These are phyloP conservation scores for Cystobasidiaceae sp. DNA, from an alignment of 1,284 basidiomycete genomes.

Conservation along the genomic window DNA sequence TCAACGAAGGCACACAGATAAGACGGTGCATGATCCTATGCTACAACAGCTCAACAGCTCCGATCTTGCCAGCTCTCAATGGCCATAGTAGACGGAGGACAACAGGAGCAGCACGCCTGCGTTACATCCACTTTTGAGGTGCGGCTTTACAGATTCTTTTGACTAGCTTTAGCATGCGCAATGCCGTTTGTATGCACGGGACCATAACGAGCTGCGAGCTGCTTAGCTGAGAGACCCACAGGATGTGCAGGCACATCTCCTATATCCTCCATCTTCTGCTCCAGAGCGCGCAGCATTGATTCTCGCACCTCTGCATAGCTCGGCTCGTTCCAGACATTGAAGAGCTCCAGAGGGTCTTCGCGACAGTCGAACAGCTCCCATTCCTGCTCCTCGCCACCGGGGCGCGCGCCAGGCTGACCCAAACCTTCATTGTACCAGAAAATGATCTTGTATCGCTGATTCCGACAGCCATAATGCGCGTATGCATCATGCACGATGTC, in stretches of 20 bases:
- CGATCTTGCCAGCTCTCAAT: too few relatives aligned
- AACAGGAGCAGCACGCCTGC: too few relatives aligned
- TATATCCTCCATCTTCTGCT: conserved; percentile 35
- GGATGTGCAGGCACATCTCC: conserved; percentile 35
- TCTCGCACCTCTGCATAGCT: conserved; percentile 18
- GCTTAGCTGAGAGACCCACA: conserved; percentile 28
- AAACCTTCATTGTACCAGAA: conserved; percentile 35
- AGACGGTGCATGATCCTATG: too few relatives aligned
- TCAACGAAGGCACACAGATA: too few relatives aligned
- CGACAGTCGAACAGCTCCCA: conserved; percentile 38
- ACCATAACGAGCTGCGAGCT: too few relatives aligned
- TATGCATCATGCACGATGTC: conserved; percentile 35
- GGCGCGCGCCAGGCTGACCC: conserved; percentile 25
- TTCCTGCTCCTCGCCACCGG: conserved; percentile 33
- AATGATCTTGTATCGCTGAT: conserved; percentile 36
- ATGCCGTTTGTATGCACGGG: too few relatives aligned
- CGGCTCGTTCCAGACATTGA: conserved; percentile 32
- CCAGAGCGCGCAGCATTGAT: conserved; percentile 32
- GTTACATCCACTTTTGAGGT: too few relatives aligned
- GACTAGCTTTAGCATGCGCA: too few relatives aligned
- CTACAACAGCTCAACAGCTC: too few relatives aligned
- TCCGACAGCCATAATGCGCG: conserved; percentile 35
- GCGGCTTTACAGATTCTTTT: too few relatives aligned
- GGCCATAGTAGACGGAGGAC: too few relatives aligned
- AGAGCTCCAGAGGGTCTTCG: conserved; percentile 35